phyloP scores from a whole-genome alignment of 2,329 filamentous ascomycete species.

The Rhynchosporium graminicola region DNA sequence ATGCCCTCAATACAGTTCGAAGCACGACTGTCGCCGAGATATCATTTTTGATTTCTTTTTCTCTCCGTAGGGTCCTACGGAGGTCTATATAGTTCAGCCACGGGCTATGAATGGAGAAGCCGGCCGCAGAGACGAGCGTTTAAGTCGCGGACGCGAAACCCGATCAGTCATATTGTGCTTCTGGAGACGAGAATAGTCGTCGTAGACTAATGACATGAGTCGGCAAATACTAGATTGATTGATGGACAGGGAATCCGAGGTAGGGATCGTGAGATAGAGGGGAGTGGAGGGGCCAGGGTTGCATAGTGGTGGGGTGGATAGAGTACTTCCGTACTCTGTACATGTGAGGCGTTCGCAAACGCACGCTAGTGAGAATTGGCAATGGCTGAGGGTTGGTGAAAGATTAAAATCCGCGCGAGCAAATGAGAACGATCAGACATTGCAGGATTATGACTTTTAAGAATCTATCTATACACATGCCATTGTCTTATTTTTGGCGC shows the following conservation, averaged over 20 bases:
- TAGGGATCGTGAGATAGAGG: conserved; percentile 35
- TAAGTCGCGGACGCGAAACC: conserved; percentile 33
- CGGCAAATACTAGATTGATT: conserved; percentile 20
- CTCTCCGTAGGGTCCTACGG: conserved; percentile 29
- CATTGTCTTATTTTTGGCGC: no score
- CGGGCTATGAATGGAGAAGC: conserved; percentile 25
- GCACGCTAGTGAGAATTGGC: conserved; percentile 6
- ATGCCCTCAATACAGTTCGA: conserved; percentile 29
- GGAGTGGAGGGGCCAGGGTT: conserved; percentile 24
- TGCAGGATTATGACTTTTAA: neutral
- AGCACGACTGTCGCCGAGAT: conserved; percentile 34
- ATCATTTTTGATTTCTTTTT: conserved; percentile 29
- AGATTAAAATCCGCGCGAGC: conserved; percentile 6
- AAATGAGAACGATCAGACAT: neutral
- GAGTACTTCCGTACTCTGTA: neutral
- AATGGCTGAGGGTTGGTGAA: conserved; percentile 6
- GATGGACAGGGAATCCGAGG: conserved; percentile 11
- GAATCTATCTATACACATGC: no score
- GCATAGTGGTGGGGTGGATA: conserved; percentile 13
- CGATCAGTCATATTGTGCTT: conserved; percentile 36
- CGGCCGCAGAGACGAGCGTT: conserved; percentile 28
- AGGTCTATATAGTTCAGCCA: conserved; percentile 36
- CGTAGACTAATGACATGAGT: conserved; percentile 32
- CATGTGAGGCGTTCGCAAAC: neutral
- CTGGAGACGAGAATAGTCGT: conserved; percentile 5